A percentile compares a stretch with the other conserved stretches of the same genome.
These are phyloP conservation scores for Aspergillus haitiensis DNA, from an alignment of 495 filamentous ascomycete genomes.

Conservation along the genomic window DNA sequence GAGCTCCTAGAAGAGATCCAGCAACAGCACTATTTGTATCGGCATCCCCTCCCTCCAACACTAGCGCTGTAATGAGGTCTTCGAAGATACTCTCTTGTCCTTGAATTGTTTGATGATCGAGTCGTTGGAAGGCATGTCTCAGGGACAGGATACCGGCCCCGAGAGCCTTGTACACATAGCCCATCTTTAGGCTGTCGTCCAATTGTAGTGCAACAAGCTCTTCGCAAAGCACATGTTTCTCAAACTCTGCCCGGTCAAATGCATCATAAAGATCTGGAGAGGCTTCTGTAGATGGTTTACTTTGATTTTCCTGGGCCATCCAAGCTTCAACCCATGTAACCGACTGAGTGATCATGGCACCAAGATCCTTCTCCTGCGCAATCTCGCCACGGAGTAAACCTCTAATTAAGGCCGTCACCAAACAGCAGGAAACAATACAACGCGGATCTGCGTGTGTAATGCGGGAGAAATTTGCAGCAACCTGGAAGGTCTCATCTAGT, in stretches of 20 bases:
- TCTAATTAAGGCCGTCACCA: background rate
- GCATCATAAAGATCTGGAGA: background rate
- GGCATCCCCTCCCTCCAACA: conserved; percentile 5
- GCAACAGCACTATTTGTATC: conserved; percentile 8
- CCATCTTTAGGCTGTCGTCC: conserved; percentile 5
- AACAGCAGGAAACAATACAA: conserved; percentile 6
- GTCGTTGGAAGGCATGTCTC: background rate
- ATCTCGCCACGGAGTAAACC: conserved; percentile 1
- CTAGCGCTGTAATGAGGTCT: background rate
- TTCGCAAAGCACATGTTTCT: background rate
- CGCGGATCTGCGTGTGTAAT: conserved; percentile 5
- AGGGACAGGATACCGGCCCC: background rate
- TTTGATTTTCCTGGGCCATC: background rate
- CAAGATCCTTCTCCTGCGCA: background rate
- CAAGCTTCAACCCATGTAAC: background rate
- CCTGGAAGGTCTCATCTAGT: conserved; percentile 2
- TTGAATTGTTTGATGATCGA: background rate
- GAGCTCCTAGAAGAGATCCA: background rate
- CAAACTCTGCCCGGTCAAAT: conserved; percentile 3
- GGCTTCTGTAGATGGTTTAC: background rate
- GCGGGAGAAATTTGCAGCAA: background rate
- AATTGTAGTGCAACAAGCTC: background rate
- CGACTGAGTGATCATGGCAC: background rate
- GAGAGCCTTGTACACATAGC: conserved; percentile 4
- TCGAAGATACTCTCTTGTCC: background rate